Evolutionary conservation across 495 filamentous ascomycete genomes (phyloP).

Genomic region (Achaetomiella virescens): DNA sequence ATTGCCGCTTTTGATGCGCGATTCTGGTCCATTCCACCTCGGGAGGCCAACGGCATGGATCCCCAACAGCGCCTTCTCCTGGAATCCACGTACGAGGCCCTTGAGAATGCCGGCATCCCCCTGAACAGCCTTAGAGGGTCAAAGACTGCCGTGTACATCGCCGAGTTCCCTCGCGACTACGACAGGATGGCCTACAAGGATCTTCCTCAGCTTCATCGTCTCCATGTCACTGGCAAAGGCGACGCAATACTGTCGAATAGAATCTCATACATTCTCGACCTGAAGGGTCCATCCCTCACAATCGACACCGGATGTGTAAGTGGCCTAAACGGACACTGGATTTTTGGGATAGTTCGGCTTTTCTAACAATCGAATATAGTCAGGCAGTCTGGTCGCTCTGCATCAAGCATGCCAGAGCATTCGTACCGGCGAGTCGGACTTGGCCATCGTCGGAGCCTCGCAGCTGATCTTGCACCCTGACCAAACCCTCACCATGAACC

Average conservation of each 20-base stretch:
- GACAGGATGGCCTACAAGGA: conserved; percentile 24
- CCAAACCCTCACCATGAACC: conserved; percentile 7
- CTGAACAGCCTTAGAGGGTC: conserved; percentile 69
- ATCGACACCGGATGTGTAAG: no score
- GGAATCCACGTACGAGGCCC: conserved; percentile 76
- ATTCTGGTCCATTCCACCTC: conserved; percentile 60
- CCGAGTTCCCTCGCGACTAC: conserved; percentile 80
- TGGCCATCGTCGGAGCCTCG: conserved; percentile 52
- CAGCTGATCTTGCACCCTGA: conserved; percentile 54
- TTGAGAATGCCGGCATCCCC: conserved; percentile 81
- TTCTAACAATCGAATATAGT: conserved; percentile 44
- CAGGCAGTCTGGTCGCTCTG: conserved; percentile 59
- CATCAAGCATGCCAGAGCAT: conserved; percentile 77
- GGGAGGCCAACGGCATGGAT: conserved; percentile 73
- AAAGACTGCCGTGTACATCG: conserved; percentile 77
- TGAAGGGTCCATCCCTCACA: no score
- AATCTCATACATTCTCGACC: no score
- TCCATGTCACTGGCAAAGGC: no score
- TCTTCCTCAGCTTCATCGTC: no score
- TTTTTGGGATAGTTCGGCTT: no score
- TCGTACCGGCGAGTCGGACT: conserved; percentile 47
- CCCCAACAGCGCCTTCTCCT: conserved; percentile 77
- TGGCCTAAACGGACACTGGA: no score
- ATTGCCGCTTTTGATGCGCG: conserved; percentile 1
- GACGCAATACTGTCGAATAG: no score